Base-by-base conservation (phyloP, 768 basidiomycete genomes). In the Trametes gibbosa region DNA sequence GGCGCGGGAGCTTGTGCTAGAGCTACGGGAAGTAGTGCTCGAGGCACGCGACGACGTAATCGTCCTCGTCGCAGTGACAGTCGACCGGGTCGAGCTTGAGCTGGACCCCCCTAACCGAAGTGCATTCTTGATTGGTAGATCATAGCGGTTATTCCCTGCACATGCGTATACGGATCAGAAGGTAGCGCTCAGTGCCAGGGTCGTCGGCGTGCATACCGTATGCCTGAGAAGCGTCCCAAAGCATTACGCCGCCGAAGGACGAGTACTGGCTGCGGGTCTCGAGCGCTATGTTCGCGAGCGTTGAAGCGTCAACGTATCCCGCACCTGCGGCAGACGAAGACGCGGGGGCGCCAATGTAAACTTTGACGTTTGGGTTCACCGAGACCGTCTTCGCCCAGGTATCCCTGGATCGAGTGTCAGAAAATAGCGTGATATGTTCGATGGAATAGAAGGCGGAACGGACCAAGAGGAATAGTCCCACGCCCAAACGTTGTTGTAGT, bases 321-420 rank as follows among this genome's bases (percentile, higher is more conserved):
- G 77, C 75, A 3, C 83, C 81, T 29, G 84, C 83, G 8, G 85
- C 84, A 2, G 77, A 70, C 21, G 73, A 72, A 12, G 84, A 79
- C 3, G 82, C 86, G 9, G 85, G 85, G 37, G 82, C 84, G 42
- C 85, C 86, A 52, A 88, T 81, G 72, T 81, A 87, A 13, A 88
- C 73, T 68, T 85, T 85, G 34, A 85, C 82, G 59, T 84, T 79
- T 53, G 72, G 75, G 73, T 86, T 87, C 0, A 79, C 79, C 53
- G 84, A 84, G 3, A 75, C 73, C 5, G 73, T 78, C 53, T 81
- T 80, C 25, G 86, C 85, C 85, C 55, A 56, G 17, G 37, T 56
- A 34, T 56, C 55, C 55, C 55, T 56, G n/a, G 17, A 13, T 0
- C 19, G 3, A 21, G 1, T 4, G 24, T 54, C 9, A 50, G 46